Percentiles rank a stretch among this genome's conserved stretches.
phyloP scores from a whole-genome alignment of 345 rosid genomes.

The Citrus maxima region DNA sequence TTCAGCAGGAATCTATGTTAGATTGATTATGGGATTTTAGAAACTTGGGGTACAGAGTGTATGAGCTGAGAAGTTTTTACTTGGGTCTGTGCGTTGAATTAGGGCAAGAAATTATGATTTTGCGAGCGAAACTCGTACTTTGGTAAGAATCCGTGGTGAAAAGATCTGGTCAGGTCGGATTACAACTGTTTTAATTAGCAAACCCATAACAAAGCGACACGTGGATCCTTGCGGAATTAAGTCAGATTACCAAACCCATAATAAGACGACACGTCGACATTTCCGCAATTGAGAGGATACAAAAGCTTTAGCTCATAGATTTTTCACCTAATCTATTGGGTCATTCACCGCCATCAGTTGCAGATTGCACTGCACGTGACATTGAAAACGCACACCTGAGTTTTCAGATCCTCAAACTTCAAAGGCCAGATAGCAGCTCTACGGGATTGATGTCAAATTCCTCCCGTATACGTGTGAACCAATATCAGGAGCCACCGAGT shows the following conservation, averaged over 20 bases:
- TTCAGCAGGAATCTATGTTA: conserved; percentile 34
- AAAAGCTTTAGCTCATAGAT: neutral
- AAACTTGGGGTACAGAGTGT: neutral
- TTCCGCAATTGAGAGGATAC: neutral
- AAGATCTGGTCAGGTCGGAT: neutral
- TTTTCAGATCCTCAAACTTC: neutral
- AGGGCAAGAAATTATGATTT: conserved; percentile 4
- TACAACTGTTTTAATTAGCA: too few relatives aligned
- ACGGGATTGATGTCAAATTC: neutral
- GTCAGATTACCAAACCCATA: neutral
- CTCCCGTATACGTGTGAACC: neutral
- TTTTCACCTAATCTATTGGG: neutral
- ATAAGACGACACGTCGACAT: neutral
- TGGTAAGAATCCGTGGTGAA: neutral
- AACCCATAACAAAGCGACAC: neutral
- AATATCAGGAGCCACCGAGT: neutral
- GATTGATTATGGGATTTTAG: conserved; percentile 17
- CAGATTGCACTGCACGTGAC: neutral
- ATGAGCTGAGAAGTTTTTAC: conserved; percentile 8
- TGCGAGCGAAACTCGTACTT: neutral
- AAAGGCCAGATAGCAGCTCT: neutral
- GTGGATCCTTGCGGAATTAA: neutral
- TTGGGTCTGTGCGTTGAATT: conserved; percentile 10
- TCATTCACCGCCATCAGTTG: neutral
- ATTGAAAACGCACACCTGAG: too few relatives aligned